Conservation (phyloP, 768 basidiomycete genomes). For the Amanita jacksonii region DNA sequence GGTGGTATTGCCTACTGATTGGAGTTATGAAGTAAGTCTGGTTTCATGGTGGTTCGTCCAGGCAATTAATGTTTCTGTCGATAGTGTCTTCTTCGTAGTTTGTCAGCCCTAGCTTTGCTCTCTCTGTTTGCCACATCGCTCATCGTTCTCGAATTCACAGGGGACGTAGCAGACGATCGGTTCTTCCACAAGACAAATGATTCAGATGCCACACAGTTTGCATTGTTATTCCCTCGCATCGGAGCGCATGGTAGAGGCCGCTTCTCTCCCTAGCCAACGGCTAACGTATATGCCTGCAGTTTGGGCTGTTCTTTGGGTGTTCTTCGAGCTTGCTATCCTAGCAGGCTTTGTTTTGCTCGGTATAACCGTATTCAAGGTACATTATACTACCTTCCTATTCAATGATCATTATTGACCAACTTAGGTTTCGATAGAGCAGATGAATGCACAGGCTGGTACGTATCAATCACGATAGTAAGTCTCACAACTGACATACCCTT, state of each 20-base stretch:
- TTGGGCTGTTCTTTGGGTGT: constrained; percentile 82
- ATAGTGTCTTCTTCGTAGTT: constrained; percentile 76
- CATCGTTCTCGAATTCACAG: constrained; percentile 31
- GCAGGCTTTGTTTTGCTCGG: constrained; percentile 76
- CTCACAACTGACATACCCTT: constrained; percentile 9
- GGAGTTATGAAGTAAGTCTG: constrained; percentile 76
- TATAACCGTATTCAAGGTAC: constrained; percentile 74
- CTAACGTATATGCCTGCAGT: constrained; percentile 30
- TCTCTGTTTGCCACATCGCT: constrained; percentile 2
- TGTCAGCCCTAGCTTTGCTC: constrained; percentile 38
- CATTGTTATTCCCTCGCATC: constrained; percentile 60
- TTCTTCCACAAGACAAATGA: constrained; percentile 94
- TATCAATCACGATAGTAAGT: constrained; percentile 1
- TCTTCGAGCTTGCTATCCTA: constrained; percentile 67
- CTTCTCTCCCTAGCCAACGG: neutral
- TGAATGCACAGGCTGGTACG: constrained; percentile 65
- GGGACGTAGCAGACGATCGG: constrained; percentile 91
- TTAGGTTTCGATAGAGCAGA: constrained; percentile 33
- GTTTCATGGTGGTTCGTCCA: constrained; percentile 9
- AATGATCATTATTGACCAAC: neutral
- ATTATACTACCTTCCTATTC: too few relatives aligned
- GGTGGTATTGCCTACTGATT: constrained; percentile 78
- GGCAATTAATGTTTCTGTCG: constrained; percentile 1
- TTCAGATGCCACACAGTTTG: constrained; percentile 87
- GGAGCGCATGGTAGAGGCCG: constrained; percentile 55